Percentiles rank a stretch among this genome's conserved stretches.
Evolutionary conservation across 192 early-diverging fungal species (phyloP).

Genomic region (Chytriomyces hyalinus): DNA sequence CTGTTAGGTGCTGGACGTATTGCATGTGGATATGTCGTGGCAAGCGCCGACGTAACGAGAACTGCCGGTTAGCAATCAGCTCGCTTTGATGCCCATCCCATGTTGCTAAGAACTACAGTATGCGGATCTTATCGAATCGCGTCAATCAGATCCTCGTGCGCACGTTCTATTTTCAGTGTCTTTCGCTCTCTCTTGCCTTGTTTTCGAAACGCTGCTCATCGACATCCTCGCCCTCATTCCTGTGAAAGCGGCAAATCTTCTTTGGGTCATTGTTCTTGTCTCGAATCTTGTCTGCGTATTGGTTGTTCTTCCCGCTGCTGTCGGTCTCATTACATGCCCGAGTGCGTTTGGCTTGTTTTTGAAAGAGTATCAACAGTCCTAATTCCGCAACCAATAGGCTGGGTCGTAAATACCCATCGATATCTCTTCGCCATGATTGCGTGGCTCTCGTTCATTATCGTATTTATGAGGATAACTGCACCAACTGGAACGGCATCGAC

Average conservation of each 20-base stretch:
- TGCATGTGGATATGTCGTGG: too few relatives aligned
- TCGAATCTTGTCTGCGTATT: background rate
- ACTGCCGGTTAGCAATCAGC: too few relatives aligned
- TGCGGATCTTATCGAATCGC: background rate
- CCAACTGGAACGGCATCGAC: background rate
- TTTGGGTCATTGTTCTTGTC: background rate
- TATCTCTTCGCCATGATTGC: background rate
- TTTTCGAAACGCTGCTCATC: constrained; percentile 30
- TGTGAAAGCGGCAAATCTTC: background rate
- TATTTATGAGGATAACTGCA: background rate
- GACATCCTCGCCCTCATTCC: constrained; percentile 1
- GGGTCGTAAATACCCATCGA: background rate
- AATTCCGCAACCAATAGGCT: background rate
- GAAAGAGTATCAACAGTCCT: background rate
- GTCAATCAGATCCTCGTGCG: background rate
- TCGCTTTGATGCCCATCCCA: too few relatives aligned
- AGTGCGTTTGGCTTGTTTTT: background rate
- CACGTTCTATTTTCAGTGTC: background rate
- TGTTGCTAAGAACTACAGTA: too few relatives aligned
- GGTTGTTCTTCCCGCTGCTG: background rate
- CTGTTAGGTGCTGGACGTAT: too few relatives aligned
- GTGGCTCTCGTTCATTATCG: background rate
- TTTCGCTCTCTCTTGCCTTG: background rate
- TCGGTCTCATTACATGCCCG: background rate
- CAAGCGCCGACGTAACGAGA: too few relatives aligned